These are phyloP conservation scores for Zasmidium cellare DNA, from an alignment of 2,329 filamentous ascomycete genomes.

Conservation along the genomic window DNA sequence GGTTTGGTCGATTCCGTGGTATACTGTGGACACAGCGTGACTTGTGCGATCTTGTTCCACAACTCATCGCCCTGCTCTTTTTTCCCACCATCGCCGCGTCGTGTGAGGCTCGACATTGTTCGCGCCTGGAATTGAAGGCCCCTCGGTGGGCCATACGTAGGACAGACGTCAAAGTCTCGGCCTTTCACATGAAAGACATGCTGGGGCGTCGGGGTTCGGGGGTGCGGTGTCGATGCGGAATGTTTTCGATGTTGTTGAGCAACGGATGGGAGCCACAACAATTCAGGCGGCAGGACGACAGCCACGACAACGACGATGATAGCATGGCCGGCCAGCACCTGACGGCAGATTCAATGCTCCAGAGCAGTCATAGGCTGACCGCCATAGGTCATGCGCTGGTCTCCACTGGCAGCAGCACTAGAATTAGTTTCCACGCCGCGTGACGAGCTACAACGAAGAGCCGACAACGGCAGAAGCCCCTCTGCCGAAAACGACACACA, in stretches of 20 bases:
- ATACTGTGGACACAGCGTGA: constrained; percentile 3
- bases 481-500: not conserved
- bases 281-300: too few species aligned
- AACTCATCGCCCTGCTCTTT: not conserved
- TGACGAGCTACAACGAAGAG: not conserved
- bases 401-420: not conserved
- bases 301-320: not conserved
- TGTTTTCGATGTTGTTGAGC: not conserved
- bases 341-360: not conserved
- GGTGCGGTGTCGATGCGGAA: not conserved
- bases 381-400: not conserved
- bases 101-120: not conserved
- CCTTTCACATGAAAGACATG: not conserved
- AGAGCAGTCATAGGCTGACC: not conserved
- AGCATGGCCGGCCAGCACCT: not conserved
- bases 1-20: not conserved
- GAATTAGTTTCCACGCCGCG: not conserved
- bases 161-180: not conserved
- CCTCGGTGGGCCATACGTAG: not conserved
- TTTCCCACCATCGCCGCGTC: not conserved
- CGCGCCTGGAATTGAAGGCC: not conserved
- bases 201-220: not conserved
- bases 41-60: not conserved
- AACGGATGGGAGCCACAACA: not conserved
- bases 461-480: not conserved